Evolutionary conservation across 805 yeast genomes (phyloP), one percentile per base, ranked within the genome.

Genomic region (Kazachstania africana): DNA sequence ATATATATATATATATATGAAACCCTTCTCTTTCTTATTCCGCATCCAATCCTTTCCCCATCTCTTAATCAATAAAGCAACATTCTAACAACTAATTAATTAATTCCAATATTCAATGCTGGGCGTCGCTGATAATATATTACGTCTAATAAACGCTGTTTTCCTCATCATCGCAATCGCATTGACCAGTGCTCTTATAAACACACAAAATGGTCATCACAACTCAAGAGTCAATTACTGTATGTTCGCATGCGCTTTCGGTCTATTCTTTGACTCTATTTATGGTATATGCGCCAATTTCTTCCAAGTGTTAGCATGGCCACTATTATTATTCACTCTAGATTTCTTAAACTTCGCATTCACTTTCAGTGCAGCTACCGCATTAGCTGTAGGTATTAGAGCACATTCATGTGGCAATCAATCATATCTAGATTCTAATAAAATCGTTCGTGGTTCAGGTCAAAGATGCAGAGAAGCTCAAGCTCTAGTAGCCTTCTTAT

Each of bases 391-490:
- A 38, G 93, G 76, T 50, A 75, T 81, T 54, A 75, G 87, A 61
- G 69, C 68, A 42, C 95, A 85, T 70, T 78, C 94, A 25, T 88
- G 98, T 70, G 37, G 65, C 46, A 79, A 84, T 74, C 44, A 64
- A 39, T 36, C 26, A 34, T 85, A 82, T 68, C 38, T 85, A 44
- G 65, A 73, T 45, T 29, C 47, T 43, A 88, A 88, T 71, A 59
- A 59, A 39, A 70, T 82, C 47, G 60, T 81, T 38, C 83, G 82
- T 65, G 93, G 94, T 44, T 67, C 77, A 26, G 50, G 64, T 15
- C 81, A 74, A 52, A 76, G 97, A 69, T 91, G 99, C 68, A 82
- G 96, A 70, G 78, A 83, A 66, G 85, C 94, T 35, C 97, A 91
- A 70, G 84, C 84, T 40, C 58, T 78, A 13, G 69, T 66, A 47